Evolutionary conservation across 371 early-diverging fungal species (phyloP).

Genomic region (Mortierella sp.): DNA sequence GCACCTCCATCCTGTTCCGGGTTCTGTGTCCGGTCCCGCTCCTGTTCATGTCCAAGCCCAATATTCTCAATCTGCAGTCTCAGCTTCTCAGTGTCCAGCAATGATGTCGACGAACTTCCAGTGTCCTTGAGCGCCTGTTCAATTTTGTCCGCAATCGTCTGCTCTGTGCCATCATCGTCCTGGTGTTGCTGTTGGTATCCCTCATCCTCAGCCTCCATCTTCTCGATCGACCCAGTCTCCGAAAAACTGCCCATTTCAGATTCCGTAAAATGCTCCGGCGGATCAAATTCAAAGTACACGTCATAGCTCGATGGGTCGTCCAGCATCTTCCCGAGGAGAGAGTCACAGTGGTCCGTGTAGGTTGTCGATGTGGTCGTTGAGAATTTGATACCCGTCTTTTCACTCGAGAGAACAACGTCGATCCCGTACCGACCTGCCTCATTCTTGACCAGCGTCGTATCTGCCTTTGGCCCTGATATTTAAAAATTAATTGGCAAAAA

Average conservation of each 20-base stretch:
- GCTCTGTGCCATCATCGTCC: background rate
- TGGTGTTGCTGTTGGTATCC: background rate
- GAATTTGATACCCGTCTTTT: background rate
- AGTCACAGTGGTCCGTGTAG: slow-evolving; percentile 22
- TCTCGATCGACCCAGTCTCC: background rate
- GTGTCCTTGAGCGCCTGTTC: background rate
- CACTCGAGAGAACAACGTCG: background rate
- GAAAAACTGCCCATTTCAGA: background rate
- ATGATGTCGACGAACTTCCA: background rate
- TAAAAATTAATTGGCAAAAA: background rate
- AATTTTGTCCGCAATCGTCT: background rate
- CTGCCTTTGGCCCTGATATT: background rate
- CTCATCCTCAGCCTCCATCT: background rate
- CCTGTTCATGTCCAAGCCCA: background rate
- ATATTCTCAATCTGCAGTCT: background rate
- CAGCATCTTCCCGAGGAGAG: slow-evolving; percentile 27
- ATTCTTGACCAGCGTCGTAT: background rate
- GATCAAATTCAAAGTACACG: slow-evolving; percentile 37
- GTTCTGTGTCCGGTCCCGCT: background rate
- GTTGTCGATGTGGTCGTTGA: background rate
- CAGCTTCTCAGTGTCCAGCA: background rate
- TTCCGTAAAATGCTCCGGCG: background rate
- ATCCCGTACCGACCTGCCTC: background rate
- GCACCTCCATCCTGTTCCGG: background rate
- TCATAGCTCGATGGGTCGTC: slow-evolving; percentile 24